Conservation (phyloP, 495 filamentous ascomycete species). For the Apiosordaria backusii region DNA sequence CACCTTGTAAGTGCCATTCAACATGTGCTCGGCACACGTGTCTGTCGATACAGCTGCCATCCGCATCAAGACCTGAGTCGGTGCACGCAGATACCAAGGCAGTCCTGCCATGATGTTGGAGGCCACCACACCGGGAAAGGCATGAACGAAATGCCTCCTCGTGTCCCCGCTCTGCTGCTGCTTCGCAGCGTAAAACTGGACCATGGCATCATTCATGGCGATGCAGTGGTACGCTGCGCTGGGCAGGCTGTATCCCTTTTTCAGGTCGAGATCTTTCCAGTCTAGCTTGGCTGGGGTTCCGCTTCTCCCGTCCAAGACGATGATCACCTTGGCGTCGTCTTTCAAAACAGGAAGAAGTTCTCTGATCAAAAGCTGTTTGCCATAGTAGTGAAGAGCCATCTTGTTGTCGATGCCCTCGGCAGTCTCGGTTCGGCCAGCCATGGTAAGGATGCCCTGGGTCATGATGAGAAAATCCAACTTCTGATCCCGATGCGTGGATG, state of each 20-base stretch:
- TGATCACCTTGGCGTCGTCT: constrained; percentile 20
- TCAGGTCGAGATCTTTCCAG: constrained; percentile 28
- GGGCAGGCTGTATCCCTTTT: constrained; percentile 14
- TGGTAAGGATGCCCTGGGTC: constrained; percentile 26
- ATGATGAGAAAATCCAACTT: constrained; percentile 23
- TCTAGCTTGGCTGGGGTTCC: constrained; percentile 19
- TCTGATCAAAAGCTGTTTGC: constrained; percentile 26
- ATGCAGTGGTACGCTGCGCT: constrained; percentile 25
- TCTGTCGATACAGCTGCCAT: constrained; percentile 17
- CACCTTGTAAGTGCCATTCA: constrained; percentile 10
- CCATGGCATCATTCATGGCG: constrained; percentile 24
- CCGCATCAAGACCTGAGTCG: not conserved
- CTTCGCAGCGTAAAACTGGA: constrained; percentile 19
- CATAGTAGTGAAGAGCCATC: constrained; percentile 30
- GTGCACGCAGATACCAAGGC: constrained; percentile 16
- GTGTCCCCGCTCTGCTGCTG: constrained; percentile 2
- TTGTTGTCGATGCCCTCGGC: constrained; percentile 29
- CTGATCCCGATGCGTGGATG: not conserved
- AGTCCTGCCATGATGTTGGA: constrained; percentile 12
- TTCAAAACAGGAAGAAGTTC: constrained; percentile 23
- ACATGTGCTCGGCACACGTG: constrained; percentile 19
- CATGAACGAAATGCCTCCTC: constrained; percentile 25
- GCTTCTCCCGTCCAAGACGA: constrained; percentile 19
- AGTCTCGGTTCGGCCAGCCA: constrained; percentile 24
- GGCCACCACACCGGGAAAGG: constrained; percentile 22